phyloP scores from a whole-genome alignment of 2,329 filamentous ascomycete species.

The Paecilomyces dactylethromorphus region DNA sequence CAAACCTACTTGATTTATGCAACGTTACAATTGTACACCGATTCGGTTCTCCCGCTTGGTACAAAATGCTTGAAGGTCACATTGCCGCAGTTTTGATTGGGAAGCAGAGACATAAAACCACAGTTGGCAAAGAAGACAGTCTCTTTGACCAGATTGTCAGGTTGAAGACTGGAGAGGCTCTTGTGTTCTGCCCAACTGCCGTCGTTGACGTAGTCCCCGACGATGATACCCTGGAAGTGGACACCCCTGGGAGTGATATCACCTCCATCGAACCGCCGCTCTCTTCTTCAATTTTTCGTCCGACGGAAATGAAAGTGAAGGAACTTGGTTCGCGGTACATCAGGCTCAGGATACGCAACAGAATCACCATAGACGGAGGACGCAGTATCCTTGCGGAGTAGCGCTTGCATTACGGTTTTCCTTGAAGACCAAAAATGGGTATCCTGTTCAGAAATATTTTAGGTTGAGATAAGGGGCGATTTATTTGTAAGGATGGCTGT shows the following conservation, averaged over 20 bases:
- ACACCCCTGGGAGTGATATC: not conserved
- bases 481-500: too few relatives aligned
- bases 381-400: slow-evolving; percentile 1
- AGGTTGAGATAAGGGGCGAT: not conserved
- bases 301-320: not conserved
- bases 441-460: not conserved
- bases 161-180: slow-evolving; percentile 43
- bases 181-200: slow-evolving; percentile 44
- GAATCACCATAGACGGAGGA: not conserved
- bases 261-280: not conserved
- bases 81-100: slow-evolving; percentile 37
- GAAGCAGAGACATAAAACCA: not conserved
- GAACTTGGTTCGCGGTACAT: slow-evolving; percentile 1
- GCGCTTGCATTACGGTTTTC: not conserved
- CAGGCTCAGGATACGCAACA: not conserved
- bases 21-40: slow-evolving; percentile 66
- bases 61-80: slow-evolving; percentile 39
- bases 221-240: not conserved
- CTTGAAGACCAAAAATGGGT: not conserved
- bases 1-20: slow-evolving; percentile 63
- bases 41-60: slow-evolving; percentile 63
- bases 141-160: slow-evolving; percentile 43
- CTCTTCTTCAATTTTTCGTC: not conserved
- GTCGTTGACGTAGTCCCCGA: slow-evolving; percentile 24
- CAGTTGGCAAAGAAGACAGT: slow-evolving; percentile 8